Evolutionary conservation across 2,329 filamentous ascomycete species (phyloP), one percentile per base, ranked within the genome.

Genomic region (Colletotrichum ledebouriae): DNA sequence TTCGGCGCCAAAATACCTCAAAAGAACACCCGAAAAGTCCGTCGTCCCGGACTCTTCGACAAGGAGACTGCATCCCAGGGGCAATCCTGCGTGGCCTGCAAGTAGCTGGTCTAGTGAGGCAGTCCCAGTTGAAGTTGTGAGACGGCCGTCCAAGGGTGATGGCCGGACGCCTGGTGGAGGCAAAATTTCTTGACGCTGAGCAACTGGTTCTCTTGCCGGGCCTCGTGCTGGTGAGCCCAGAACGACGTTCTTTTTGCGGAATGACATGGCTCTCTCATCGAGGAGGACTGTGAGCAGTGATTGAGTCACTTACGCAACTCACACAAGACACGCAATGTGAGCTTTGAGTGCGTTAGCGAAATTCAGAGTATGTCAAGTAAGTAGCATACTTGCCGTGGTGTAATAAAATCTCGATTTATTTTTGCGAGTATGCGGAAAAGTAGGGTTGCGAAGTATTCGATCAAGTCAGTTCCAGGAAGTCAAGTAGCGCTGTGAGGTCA

Each of bases 41-140:
- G 96, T 99, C 1, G 95, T 97, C 0, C 95, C 95, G 65, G 90
- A 91, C 75, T 99, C 96, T 76, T 95, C 93, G 37, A 98, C 83
- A 5, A 99, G 81, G 1, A 98, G 76, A 0, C 90, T 92, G 17
- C 89, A 93, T 0, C 96, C 96, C 6, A 98, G 84, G 0, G 93
- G 89, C 4, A 98, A 83, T 0, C 96, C 96, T 4, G 90, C 88
- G 81, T 98, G 95, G 0, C 95, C 94, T 46, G 94, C 94, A 1
- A 99, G 84, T 17, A 97, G 84, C 67, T 89, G 88, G 75, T 99
- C 96, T 46, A 99, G 83, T 17, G 94, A 97, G 3, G 89, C 86
- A 0, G 94, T 95, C 22, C 96, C 96, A 0, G 96, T 98, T 0
- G 96, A 99, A 2, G 92, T 98, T 7, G 93, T 97, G 42, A 90